phyloP scores from a whole-genome alignment of 2,329 filamentous ascomycete genomes.

The Didymella pinodella region DNA sequence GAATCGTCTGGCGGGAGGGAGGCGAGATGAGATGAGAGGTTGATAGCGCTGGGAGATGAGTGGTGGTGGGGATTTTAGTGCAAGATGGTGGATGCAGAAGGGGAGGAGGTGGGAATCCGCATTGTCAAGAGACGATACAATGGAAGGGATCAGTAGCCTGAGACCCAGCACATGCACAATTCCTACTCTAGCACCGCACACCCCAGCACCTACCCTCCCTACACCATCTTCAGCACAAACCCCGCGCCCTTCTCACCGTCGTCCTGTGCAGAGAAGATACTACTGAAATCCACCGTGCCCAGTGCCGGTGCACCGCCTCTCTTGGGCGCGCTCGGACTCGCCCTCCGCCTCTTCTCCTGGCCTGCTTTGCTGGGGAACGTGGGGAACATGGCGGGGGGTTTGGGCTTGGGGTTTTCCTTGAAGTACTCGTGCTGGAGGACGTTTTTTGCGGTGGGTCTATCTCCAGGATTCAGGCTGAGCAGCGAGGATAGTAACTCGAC shows the following conservation, averaged over 20 bases:
- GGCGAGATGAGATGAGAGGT: too few species aligned
- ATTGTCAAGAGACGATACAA: too few species aligned
- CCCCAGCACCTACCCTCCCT: neutral
- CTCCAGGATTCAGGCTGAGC: slow-evolving; percentile 76
- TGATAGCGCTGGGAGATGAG: too few species aligned
- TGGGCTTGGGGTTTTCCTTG: slow-evolving; percentile 85
- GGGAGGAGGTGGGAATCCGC: too few species aligned
- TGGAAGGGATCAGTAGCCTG: too few species aligned
- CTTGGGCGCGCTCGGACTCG: slow-evolving; percentile 82
- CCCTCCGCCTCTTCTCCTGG: slow-evolving; percentile 78
- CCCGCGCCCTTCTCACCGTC: slow-evolving; percentile 59
- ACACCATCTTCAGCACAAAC: slow-evolving; percentile 52
- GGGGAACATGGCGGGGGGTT: slow-evolving; percentile 90
- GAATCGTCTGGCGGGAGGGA: too few species aligned
- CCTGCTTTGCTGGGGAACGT: slow-evolving; percentile 96
- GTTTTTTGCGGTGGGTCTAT: slow-evolving; percentile 73
- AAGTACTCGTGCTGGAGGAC: slow-evolving; percentile 87
- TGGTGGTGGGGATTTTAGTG: too few species aligned
- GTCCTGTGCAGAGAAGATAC: slow-evolving; percentile 59
- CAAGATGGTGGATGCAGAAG: too few species aligned
- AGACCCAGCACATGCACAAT: too few species aligned
- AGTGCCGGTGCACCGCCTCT: slow-evolving; percentile 69
- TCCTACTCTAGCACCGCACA: too few species aligned
- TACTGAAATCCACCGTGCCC: slow-evolving; percentile 58
- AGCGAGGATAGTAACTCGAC: slow-evolving; percentile 72